Evolutionary conservation across 768 basidiomycete species (phyloP), one percentile per base, ranked within the genome.

Genomic region (Rubroboletus satanas): DNA sequence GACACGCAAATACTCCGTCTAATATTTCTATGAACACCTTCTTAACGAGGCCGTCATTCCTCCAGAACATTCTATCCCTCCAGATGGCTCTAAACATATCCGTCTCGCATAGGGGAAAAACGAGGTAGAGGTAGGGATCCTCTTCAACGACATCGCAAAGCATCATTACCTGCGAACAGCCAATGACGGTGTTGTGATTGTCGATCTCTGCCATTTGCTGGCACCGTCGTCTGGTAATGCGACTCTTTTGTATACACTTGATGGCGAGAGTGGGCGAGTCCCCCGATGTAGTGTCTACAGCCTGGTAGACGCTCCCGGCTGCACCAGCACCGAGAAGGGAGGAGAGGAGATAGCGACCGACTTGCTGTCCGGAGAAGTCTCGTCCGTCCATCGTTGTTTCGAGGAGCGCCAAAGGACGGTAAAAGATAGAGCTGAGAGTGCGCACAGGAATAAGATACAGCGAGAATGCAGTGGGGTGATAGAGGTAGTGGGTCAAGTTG

Each of bases 231-330:
- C 76, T 73, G 43, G 80, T 77, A 52, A 78, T 68, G 26, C 73
- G 74, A 7, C 76, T 74, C 58, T 79, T 79, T 60, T 77, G 75
- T 33, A 90, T 74, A 66, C 88, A 90, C 71, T 93, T 93, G 71
- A 93, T 81, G 37, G 90, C 88, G 57, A 80, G 83, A 63, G 74
- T 77, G 49, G 68, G 58, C 38, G 75, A 68, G 26, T 62, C 63
- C 31, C 71, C 65, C 48, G 74, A 74, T 32, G 68, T 65, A 31
- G 71, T 64, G 63, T 89, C 85, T 47, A 84, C 68, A 33, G 87
- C 90, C 58, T 78, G 80, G 71, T 93, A 90, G 61, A 93, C 88
- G 49, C 82, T 82, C 46, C 90, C 90, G 55, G 86, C 88, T 7
- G 86, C 84, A 35, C 92, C 90, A 45, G 81, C 73, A 41, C 90